Base-by-base conservation (phyloP, 805 yeast genomes). In the Vanderwaltozyma verrucispora region DNA sequence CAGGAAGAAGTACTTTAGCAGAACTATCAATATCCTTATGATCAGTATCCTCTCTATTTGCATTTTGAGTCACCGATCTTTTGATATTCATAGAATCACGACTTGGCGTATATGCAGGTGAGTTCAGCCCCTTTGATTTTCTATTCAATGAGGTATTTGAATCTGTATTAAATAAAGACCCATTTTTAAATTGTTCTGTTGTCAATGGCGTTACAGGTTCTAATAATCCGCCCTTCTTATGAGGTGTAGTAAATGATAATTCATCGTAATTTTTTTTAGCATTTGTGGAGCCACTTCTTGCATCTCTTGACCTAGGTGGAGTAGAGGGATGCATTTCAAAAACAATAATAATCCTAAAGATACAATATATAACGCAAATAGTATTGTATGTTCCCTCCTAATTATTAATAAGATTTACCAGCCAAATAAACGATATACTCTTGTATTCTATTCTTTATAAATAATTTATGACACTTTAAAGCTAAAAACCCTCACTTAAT, bases 31-130 rank as follows among this genome's bases (percentile, higher is more conserved):
- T 12, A 11, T 24, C 27, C 7, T 24, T 21, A 7, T 10, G 6
- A 7, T 21, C 9, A 21, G 10, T 21, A 10, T 21, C 24, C 6
- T 21, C 10, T 10, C 10, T 10, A 7, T 21, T 10, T 5, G 8
- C 29, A 10, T 14, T 6, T 15, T 7, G 4, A 13, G 29, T 8
- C 5, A 27, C 13, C 6, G 17, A 14, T 14, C 29, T 27, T 10
- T 27, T 27, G 14, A 7, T 14, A 5, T 16, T n/a, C 10, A 5
- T n/a, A 9, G 29, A 27, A 27, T 15, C 14, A 11, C 29, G 29
- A 10, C 23, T 12, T n/a, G 61, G 60, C 2, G 60, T 50, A 33
- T 46, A 50, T 38, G 52, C 59, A 17, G 61, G 61, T 12, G 61
- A 53, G 29, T 50, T 46, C 30, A 54, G 42, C 2, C 56, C 56